phyloP scores from a whole-genome alignment of 2,329 filamentous ascomycete genomes.

The Verticillium isaacii region DNA sequence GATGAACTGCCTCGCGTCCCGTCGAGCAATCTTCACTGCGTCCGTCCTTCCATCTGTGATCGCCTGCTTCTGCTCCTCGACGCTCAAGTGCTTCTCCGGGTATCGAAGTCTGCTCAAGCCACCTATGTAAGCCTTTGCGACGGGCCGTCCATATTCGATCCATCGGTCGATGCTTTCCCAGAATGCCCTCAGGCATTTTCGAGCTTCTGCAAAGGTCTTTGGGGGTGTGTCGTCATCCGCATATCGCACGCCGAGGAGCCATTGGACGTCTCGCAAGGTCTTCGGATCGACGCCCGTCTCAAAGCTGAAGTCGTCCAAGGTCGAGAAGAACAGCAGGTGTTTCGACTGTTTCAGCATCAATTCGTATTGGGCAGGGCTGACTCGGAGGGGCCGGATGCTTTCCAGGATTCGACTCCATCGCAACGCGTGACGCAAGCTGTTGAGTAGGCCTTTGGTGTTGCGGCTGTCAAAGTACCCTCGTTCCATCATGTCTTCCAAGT shows the following conservation, averaged over 20 bases:
- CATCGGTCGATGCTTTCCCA: background rate
- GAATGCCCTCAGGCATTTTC: background rate
- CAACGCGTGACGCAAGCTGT: background rate
- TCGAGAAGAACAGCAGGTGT: background rate
- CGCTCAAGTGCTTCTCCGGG: background rate
- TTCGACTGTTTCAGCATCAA: background rate
- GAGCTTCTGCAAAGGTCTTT: background rate
- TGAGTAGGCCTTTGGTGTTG: background rate
- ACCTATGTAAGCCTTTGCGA: background rate
- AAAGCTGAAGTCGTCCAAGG: constrained; percentile 1
- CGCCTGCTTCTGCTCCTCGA: background rate
- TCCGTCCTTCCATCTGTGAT: background rate
- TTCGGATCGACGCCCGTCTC: background rate
- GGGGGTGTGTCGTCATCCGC: background rate
- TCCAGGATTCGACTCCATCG: constrained; percentile 2
- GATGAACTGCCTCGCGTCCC: background rate
- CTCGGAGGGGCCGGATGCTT: background rate
- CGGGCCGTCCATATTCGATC: background rate
- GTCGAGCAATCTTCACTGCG: background rate
- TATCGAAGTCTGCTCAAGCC: background rate
- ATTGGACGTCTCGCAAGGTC: background rate
- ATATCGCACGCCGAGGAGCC: constrained; percentile 4
- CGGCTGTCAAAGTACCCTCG: background rate
- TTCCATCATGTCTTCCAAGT: background rate
- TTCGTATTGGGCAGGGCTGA: background rate